Evolutionary conservation across 2,329 filamentous ascomycete genomes (phyloP).

Genomic region (Calycina herbarum): DNA sequence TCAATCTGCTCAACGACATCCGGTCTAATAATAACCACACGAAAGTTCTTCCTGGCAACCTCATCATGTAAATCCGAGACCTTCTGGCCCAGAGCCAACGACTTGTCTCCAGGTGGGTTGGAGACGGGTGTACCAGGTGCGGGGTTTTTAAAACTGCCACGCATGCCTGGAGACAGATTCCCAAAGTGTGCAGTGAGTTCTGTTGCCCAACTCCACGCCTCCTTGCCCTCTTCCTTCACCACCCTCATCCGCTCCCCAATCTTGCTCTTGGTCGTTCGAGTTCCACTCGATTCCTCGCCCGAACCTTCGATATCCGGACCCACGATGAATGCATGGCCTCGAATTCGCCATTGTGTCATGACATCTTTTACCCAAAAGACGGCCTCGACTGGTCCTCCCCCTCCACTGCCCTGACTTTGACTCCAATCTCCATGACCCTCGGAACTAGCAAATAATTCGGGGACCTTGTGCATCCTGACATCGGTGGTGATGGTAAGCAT

Average conservation of each 20-base stretch:
- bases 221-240: slow-evolving; percentile 38
- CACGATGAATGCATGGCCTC: slow-evolving; percentile 74
- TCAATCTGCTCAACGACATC: slow-evolving; percentile 66
- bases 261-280: slow-evolving; percentile 58
- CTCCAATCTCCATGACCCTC: slow-evolving; percentile 43
- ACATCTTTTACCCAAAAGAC: slow-evolving; percentile 75
- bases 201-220: slow-evolving; percentile 67
- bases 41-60: slow-evolving; percentile 63
- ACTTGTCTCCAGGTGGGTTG: slow-evolving; percentile 47
- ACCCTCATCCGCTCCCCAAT: slow-evolving; percentile 64
- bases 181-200: slow-evolving; percentile 89
- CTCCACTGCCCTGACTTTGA: slow-evolving; percentile 53
- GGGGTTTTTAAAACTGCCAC: slow-evolving; percentile 70
- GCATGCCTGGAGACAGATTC: slow-evolving; percentile 78
- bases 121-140: slow-evolving; percentile 63
- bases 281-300: slow-evolving; percentile 50
- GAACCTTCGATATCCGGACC: slow-evolving; percentile 63
- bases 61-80: slow-evolving; percentile 62
- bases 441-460: slow-evolving; percentile 62
- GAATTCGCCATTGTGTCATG: slow-evolving; percentile 81
- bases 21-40: slow-evolving; percentile 84
- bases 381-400: slow-evolving; percentile 74
- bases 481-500: slow-evolving; percentile 85
- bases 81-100: slow-evolving; percentile 56
- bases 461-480: slow-evolving; percentile 79